A percentile compares a stretch with the other conserved stretches of the same genome.
Conservation (phyloP, 805 yeast species). For the Saturnispora dispora region DNA sequence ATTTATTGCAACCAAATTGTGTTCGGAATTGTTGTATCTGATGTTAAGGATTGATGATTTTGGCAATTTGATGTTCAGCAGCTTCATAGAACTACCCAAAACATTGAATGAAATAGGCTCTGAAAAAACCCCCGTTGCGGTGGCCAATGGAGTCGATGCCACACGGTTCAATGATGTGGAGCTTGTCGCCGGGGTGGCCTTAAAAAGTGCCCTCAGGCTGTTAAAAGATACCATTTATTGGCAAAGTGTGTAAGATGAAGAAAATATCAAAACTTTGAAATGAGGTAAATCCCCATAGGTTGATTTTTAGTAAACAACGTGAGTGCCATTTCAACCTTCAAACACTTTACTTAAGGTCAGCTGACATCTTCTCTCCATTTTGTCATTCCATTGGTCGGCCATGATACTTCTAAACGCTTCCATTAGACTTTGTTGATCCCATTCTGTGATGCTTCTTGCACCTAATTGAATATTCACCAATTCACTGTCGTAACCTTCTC, state of each 20-base stretch:
- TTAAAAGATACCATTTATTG: slow-evolving; percentile 7
- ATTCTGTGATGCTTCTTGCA: slow-evolving; percentile 22
- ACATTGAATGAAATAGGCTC: slow-evolving; percentile 36
- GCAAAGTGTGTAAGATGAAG: not conserved
- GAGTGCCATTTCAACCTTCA: not conserved
- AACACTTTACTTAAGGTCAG: not conserved
- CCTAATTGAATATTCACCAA: slow-evolving; percentile 24
- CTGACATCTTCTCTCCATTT: not conserved
- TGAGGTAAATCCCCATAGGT: not conserved
- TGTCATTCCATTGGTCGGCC: slow-evolving; percentile 24
- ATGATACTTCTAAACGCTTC: slow-evolving; percentile 20
- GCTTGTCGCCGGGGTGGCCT: slow-evolving; percentile 3
- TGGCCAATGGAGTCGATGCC: slow-evolving; percentile 26
- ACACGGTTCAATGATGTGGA: slow-evolving; percentile 12
- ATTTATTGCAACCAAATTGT: slow-evolving; percentile 36
- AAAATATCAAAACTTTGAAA: not conserved
- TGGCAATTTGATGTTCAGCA: slow-evolving; percentile 38
- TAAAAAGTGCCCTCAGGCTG: slow-evolving; percentile 6
- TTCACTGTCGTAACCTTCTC: slow-evolving; percentile 14
- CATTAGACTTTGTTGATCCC: slow-evolving; percentile 19
- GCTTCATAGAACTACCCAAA: slow-evolving; percentile 30
- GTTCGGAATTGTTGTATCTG: slow-evolving; percentile 30
- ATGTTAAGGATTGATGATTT: slow-evolving; percentile 31
- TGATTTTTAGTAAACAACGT: not conserved
- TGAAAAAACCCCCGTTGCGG: slow-evolving; percentile 39